Conservation (phyloP, 148 eudicot species). For the Amaranthus hypochondriacus region DNA sequence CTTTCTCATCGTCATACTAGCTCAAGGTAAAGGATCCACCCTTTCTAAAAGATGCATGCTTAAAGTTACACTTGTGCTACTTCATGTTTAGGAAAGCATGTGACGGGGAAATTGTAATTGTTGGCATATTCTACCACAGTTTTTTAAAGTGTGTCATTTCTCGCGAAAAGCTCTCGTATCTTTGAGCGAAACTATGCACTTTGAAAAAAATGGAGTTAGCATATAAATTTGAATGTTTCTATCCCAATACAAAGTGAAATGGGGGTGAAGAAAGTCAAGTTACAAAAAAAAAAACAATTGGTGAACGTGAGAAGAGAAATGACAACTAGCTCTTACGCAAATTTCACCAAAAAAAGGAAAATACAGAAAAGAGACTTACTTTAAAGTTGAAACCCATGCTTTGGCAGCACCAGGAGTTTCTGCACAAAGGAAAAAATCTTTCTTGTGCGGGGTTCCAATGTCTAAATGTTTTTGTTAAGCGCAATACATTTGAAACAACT, state of each 20-base stretch:
- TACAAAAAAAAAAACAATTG: not conserved
- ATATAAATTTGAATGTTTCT: not conserved
- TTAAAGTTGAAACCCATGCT: constrained; percentile 95
- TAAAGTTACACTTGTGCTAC: not conserved
- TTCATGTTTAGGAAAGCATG: not conserved
- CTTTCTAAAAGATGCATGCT: too few relatives aligned
- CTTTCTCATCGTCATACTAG: too few relatives aligned
- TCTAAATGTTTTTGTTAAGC: constrained; percentile 60
- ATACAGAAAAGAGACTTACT: constrained; percentile 55
- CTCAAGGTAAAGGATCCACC: too few relatives aligned
- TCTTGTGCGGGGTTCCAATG: constrained; percentile 95
- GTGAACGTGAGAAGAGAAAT: not conserved
- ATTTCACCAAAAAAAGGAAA: constrained; percentile 1
- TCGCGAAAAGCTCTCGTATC: too few relatives aligned
- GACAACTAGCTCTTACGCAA: not conserved
- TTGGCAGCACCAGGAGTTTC: constrained; percentile 97
- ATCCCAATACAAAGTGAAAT: not conserved
- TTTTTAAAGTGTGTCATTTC: too few relatives aligned
- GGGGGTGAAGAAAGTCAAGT: not conserved
- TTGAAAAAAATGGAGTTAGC: too few relatives aligned
- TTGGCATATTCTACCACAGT: not conserved
- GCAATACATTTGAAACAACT: constrained; percentile 1
- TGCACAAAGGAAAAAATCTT: constrained; percentile 95
- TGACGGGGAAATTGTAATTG: not conserved
- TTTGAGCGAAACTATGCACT: too few relatives aligned